Evolutionary conservation across 345 rosid species (phyloP), one percentile per base, ranked within the genome.

Genomic region (Dipteronia dyeriana): DNA sequence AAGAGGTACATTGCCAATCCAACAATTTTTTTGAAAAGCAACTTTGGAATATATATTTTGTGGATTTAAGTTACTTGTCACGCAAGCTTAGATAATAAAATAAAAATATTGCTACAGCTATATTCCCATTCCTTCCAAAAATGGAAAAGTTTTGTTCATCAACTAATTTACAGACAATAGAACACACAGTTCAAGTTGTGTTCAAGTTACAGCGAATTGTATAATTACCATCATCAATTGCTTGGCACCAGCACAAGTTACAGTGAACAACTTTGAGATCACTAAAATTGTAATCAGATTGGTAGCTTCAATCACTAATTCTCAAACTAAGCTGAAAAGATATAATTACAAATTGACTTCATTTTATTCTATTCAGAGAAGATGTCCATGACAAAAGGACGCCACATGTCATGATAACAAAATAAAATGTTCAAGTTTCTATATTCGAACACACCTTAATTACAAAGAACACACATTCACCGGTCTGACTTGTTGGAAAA

Each of bases 401-500:
- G 5, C 41, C 41, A n/a, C n/a, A 66, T 11, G 62, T 43, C 43
- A 71, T 43, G n/a, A 75, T 66, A 67, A 19, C 49, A 13, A 10
- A 41, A 73, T 13, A 34, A 65, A 14, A 26, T 80, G 83, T 67
- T 68, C 80, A 75, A 54, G 20, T 64, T 45, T 56, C 22, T 65
- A 47, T 59, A 49, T 65, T 43, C 8, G 25, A 63, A 51, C 66
- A 64, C 12, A 70, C 69, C 75, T 86, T 78, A 87, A 68, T 84
- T 78, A 82, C 95, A 86, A 93, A 79, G 71, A 93, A 89, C 61
- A 95, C 81, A 71, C 76, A 87, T 75, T 91, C 93, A 29, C 78
- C 54, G 1, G 82, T 85, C 88, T 89, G 93, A 81, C 92, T 83
- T 53, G 93, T 91, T 0, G 98, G 99, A 71, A 91, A 93, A 61